Evolutionary conservation across 1,284 basidiomycete species (phyloP).

Genomic region (Puccinia triticina): DNA sequence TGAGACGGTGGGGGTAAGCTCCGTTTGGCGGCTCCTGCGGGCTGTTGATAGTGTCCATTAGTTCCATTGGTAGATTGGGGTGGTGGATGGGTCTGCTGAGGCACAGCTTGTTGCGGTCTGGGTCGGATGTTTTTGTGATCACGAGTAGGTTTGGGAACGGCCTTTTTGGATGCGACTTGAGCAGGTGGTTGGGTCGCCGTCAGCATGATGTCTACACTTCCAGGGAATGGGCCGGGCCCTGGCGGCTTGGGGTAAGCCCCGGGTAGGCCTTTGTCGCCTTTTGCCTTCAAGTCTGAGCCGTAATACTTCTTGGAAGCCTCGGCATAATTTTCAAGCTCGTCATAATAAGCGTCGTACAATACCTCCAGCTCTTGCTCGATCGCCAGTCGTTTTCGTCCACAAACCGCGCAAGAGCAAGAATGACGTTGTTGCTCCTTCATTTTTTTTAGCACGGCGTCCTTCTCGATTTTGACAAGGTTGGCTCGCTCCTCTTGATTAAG

Average conservation of each 20-base stretch:
- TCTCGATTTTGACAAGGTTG: slow-evolving; percentile 91
- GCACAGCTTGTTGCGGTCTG: slow-evolving; percentile 50
- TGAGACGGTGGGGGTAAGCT: slow-evolving; percentile 45
- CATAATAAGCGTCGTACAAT: slow-evolving; percentile 99
- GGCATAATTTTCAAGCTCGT: slow-evolving; percentile 98
- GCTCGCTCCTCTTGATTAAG: slow-evolving; percentile 84
- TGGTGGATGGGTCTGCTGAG: slow-evolving; percentile 52
- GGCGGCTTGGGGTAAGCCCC: slow-evolving; percentile 84
- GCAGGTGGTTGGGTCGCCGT: slow-evolving; percentile 73
- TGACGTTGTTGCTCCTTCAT: slow-evolving; percentile 99
- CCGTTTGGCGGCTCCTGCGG: slow-evolving; percentile 26
- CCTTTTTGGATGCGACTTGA: slow-evolving; percentile 62
- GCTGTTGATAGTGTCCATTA: slow-evolving; percentile 41
- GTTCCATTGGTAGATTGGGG: slow-evolving; percentile 44
- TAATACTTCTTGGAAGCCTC: slow-evolving; percentile 70
- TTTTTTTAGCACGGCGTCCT: slow-evolving; percentile 92
- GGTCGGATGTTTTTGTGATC: slow-evolving; percentile 57
- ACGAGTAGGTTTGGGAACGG: slow-evolving; percentile 55
- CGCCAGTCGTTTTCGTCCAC: slow-evolving; percentile 91
- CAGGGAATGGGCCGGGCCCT: slow-evolving; percentile 96
- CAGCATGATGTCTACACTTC: slow-evolving; percentile 86
- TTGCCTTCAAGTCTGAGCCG: slow-evolving; percentile 59
- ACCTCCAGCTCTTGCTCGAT: slow-evolving; percentile 99
- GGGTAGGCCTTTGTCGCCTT: slow-evolving; percentile 83
- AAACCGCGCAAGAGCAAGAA: slow-evolving; percentile 91